A percentile compares a stretch with the other conserved stretches of the same genome.
phyloP scores from a whole-genome alignment of 2,329 filamentous ascomycete genomes.

The Monilinia fructigena region DNA sequence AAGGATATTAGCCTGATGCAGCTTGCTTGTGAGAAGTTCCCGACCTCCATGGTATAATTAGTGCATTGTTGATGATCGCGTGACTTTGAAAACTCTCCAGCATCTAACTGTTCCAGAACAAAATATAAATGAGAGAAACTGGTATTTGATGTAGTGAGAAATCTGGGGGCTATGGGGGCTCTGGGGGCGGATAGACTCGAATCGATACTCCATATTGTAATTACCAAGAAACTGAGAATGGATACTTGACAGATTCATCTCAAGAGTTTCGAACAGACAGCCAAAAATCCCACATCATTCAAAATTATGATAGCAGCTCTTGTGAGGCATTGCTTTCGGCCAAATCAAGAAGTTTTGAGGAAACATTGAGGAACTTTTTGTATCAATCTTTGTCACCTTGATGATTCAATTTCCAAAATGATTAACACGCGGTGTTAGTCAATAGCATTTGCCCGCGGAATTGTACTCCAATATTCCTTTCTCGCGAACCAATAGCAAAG shows the following conservation, averaged over 20 bases:
- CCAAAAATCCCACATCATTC: background rate
- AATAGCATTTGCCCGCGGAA: background rate
- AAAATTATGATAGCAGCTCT: background rate
- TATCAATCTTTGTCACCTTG: background rate
- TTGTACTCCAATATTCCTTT: background rate
- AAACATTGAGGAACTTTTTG: conserved; percentile 1
- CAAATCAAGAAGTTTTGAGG: background rate
- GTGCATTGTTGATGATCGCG: background rate
- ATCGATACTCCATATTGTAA: background rate
- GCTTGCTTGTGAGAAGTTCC: background rate
- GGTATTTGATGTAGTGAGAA: background rate
- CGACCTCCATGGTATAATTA: too few species aligned
- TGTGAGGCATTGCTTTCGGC: background rate
- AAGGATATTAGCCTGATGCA: background rate
- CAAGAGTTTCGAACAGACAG: background rate
- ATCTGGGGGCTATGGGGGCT: background rate
- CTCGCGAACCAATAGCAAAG: background rate
- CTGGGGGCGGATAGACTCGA: too few species aligned
- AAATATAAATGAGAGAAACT: background rate
- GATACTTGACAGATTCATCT: background rate
- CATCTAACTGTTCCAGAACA: background rate
- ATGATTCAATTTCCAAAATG: background rate
- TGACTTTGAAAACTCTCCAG: background rate
- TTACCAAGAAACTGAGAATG: background rate
- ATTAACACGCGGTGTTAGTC: background rate